Percentiles rank a stretch among this genome's conserved stretches.
phyloP scores from a whole-genome alignment of 179 eudicot species.

The Actinidia chinensis region DNA sequence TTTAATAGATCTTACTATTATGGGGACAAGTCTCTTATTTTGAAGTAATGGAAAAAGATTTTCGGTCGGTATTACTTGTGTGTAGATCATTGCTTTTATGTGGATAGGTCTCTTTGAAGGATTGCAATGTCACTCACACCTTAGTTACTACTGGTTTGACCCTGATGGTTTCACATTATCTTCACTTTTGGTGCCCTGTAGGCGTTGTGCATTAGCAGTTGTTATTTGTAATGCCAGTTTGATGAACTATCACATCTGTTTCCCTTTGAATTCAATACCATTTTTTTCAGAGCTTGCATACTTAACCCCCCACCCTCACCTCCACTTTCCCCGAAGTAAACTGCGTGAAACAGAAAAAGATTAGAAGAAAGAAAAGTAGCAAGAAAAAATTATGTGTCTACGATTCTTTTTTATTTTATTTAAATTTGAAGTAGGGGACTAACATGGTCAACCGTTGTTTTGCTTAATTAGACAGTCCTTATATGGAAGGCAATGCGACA shows the following conservation, averaged over 20 bases:
- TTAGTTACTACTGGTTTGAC: too few species aligned
- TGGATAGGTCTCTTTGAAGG: neutral
- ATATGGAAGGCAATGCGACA: slow-evolving; percentile 45
- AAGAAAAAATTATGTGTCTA: neutral
- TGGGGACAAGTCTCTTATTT: neutral
- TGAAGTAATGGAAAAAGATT: neutral
- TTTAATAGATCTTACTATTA: neutral
- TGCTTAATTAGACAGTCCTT: slow-evolving; percentile 32
- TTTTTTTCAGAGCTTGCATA: too few species aligned
- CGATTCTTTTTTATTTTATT: neutral
- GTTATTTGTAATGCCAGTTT: too few species aligned
- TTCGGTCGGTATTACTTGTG: neutral
- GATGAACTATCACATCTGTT: neutral
- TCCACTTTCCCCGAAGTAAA: too few species aligned
- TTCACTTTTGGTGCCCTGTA: too few species aligned
- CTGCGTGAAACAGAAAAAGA: too few species aligned
- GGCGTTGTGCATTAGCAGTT: too few species aligned
- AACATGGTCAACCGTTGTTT: slow-evolving; percentile 18
- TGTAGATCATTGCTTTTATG: neutral
- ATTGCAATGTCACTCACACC: too few species aligned
- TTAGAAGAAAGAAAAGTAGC: neutral
- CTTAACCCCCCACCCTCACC: too few species aligned
- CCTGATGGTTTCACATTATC: too few species aligned
- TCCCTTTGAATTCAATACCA: too few species aligned
- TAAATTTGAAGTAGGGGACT: slow-evolving; percentile 10